These are phyloP conservation scores for Scedosporium apiospermum DNA, from an alignment of 2,329 filamentous ascomycete species.

Conservation along the genomic window DNA sequence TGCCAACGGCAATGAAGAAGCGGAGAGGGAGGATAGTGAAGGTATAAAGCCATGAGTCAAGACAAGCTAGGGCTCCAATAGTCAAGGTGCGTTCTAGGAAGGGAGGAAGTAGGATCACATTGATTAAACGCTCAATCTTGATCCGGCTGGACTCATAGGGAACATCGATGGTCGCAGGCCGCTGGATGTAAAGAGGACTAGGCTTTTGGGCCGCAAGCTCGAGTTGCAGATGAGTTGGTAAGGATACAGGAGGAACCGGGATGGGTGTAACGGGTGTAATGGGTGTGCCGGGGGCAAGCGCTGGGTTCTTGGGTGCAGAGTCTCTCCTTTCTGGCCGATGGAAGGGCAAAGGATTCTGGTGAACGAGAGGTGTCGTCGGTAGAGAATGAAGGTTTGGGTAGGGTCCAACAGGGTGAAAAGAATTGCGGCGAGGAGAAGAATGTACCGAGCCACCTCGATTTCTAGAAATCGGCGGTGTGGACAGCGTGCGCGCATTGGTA, in stretches of 20 bases:
- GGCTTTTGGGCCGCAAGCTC: slow-evolving; percentile 53
- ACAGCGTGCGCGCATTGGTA: slow-evolving; percentile 29
- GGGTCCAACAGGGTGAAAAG: slow-evolving; percentile 29
- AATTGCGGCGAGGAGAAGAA: slow-evolving; percentile 36
- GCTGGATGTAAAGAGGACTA: slow-evolving; percentile 57
- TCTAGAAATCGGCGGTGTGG: slow-evolving; percentile 41
- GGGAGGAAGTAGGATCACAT: slow-evolving; percentile 74
- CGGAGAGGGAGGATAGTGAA: slow-evolving; percentile 91
- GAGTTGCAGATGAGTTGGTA: slow-evolving; percentile 55
- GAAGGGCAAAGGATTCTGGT: not conserved
- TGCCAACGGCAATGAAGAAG: slow-evolving; percentile 69
- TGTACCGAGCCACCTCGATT: not conserved
- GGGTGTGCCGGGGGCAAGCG: not conserved
- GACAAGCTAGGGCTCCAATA: slow-evolving; percentile 82
- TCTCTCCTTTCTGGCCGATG: slow-evolving; percentile 4
- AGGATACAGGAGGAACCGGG: slow-evolving; percentile 51
- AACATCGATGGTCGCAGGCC: slow-evolving; percentile 43
- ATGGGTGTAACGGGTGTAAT: slow-evolving; percentile 9
- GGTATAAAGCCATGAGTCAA: slow-evolving; percentile 94
- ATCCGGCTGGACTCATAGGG: slow-evolving; percentile 89
- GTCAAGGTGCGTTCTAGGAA: slow-evolving; percentile 76
- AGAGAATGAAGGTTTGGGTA: not conserved
- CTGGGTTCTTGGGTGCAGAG: slow-evolving; percentile 1
- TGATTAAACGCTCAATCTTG: slow-evolving; percentile 84
- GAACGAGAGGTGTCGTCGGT: not conserved